These are phyloP conservation scores for Exsudoporus frostii DNA, from an alignment of 768 basidiomycete species.

Conservation along the genomic window DNA sequence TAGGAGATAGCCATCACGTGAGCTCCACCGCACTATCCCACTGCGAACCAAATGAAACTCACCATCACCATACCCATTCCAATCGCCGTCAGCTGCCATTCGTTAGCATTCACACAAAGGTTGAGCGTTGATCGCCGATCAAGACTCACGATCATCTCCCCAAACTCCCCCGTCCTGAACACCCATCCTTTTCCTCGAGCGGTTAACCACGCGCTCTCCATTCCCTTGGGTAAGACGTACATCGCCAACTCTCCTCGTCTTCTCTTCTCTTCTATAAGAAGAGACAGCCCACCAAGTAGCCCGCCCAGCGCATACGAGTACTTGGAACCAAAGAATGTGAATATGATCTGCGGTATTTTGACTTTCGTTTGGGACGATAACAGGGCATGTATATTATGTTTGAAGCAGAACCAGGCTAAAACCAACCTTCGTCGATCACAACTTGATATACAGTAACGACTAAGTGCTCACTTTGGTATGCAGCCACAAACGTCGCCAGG, in stretches of 20 bases:
- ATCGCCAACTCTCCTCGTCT: slow-evolving; percentile 90
- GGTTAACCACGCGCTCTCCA: slow-evolving; percentile 89
- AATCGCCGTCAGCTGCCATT: slow-evolving; percentile 53
- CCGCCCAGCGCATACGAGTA: slow-evolving; percentile 75
- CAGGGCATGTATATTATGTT: slow-evolving; percentile 53
- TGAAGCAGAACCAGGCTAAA: slow-evolving; percentile 63
- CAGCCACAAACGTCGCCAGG: slow-evolving; percentile 74
- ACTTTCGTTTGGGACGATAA: slow-evolving; percentile 38
- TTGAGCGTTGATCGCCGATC: not conserved
- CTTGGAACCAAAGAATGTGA: slow-evolving; percentile 62
- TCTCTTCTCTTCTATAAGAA: slow-evolving; percentile 85
- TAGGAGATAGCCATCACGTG: not conserved
- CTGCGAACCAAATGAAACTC: slow-evolving; percentile 22
- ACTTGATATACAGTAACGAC: not conserved
- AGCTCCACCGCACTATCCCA: not conserved
- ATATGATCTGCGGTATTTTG: slow-evolving; percentile 44
- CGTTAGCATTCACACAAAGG: slow-evolving; percentile 5
- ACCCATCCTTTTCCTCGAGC: slow-evolving; percentile 75
- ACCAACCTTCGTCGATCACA: not conserved
- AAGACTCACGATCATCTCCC: slow-evolving; percentile 57
- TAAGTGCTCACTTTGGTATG: slow-evolving; percentile 68
- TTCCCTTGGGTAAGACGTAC: slow-evolving; percentile 84
- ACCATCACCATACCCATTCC: slow-evolving; percentile 95
- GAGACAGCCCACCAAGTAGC: slow-evolving; percentile 65
- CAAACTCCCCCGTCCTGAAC: slow-evolving; percentile 64